Conservation (phyloP, 805 yeast species). For the Metschnikowia lochheadii region DNA sequence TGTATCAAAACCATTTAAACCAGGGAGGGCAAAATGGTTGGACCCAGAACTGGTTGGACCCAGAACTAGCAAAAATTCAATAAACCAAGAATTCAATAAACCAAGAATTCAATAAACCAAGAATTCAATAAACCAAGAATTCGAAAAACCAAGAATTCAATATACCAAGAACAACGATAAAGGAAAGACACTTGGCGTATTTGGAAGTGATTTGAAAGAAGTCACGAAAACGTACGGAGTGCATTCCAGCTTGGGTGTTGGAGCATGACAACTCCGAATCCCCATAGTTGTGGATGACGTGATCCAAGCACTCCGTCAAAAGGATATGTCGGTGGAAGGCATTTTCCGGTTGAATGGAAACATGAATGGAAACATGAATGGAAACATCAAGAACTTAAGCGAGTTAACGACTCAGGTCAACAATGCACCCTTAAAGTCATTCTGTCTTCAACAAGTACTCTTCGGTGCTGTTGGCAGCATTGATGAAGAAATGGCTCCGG, state of each 20-base stretch:
- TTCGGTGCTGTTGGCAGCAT: constrained; percentile 89
- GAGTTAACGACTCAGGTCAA: constrained; percentile 73
- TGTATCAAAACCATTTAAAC: too few species aligned
- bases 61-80: too few species aligned
- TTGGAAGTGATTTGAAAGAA: constrained; percentile 71
- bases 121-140: too few species aligned
- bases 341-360: constrained; percentile 93
- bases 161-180: constrained; percentile 20
- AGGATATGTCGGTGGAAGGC: constrained; percentile 95
- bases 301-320: constrained; percentile 74
- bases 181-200: constrained; percentile 44
- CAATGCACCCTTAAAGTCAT: constrained; percentile 59
- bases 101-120: too few species aligned
- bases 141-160: too few species aligned
- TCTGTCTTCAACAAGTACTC: constrained; percentile 73
- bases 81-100: too few species aligned
- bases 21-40: too few species aligned
- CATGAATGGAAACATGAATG: too few species aligned
- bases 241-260: constrained; percentile 80
- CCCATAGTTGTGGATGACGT: constrained; percentile 88
- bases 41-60: too few species aligned
- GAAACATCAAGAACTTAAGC: constrained; percentile 80
- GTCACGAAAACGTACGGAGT: constrained; percentile 72
- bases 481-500: constrained; percentile 84
- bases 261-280: constrained; percentile 71